A percentile compares a stretch with the other conserved stretches of the same genome.
Conservation (phyloP, 2,329 filamentous ascomycete genomes). For the Penicillium sp. region DNA sequence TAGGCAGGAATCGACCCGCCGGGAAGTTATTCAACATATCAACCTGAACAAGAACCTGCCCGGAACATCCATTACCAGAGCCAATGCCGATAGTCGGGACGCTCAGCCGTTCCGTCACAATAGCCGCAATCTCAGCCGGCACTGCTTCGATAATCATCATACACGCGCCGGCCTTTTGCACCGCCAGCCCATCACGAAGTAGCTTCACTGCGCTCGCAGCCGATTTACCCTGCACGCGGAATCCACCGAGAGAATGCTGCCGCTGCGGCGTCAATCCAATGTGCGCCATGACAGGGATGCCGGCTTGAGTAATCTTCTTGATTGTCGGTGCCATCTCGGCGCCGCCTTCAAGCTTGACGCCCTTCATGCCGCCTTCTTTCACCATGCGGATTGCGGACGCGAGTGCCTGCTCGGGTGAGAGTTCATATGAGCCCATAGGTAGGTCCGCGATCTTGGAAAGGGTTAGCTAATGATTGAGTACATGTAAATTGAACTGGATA, state of each 20-base stretch:
- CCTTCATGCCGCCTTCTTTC: slow-evolving; percentile 85
- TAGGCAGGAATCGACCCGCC: slow-evolving; percentile 83
- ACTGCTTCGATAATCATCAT: slow-evolving; percentile 87
- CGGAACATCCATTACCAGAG: slow-evolving; percentile 84
- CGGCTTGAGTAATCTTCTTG: slow-evolving; percentile 75
- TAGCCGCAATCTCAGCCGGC: slow-evolving; percentile 75
- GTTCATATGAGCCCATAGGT: slow-evolving; percentile 94
- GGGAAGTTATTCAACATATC: slow-evolving; percentile 95
- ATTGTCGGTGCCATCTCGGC: slow-evolving; percentile 85
- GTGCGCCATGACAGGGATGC: slow-evolving; percentile 92
- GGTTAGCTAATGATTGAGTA: slow-evolving; percentile 13
- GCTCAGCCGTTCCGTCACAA: slow-evolving; percentile 76
- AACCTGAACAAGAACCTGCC: slow-evolving; percentile 93
- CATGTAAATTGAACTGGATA: not conserved
- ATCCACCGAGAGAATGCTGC: slow-evolving; percentile 89
- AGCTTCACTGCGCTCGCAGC: slow-evolving; percentile 70
- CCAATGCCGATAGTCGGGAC: slow-evolving; percentile 96
- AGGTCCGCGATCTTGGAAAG: slow-evolving; percentile 74
- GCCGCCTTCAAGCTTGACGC: slow-evolving; percentile 89
- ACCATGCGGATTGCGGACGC: slow-evolving; percentile 82
- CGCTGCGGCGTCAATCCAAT: slow-evolving; percentile 90
- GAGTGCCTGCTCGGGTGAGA: slow-evolving; percentile 82
- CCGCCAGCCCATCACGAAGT: slow-evolving; percentile 79
- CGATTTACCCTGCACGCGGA: slow-evolving; percentile 91
- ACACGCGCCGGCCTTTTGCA: slow-evolving; percentile 90